Evolutionary conservation across 1,284 basidiomycete genomes (phyloP), one percentile per base, ranked within the genome.

Genomic region (Tilletia walkeri): DNA sequence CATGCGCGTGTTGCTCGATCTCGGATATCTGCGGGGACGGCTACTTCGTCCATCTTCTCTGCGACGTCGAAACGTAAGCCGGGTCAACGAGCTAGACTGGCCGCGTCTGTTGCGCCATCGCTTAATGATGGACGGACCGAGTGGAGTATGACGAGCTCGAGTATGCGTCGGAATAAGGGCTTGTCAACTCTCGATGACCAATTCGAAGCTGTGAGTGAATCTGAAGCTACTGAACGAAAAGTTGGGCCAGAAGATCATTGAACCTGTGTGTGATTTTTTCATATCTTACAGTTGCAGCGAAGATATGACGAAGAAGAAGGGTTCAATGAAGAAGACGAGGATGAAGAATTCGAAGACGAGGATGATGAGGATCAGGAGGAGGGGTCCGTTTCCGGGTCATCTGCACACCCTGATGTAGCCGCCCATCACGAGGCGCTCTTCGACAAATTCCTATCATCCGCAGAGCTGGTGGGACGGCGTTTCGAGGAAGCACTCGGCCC

Each of bases 151-250:
- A 95, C 91, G 80, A 94, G 92, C 78, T 95, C 93, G 2, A 93
- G 93, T 34, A 94, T 99, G 92, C 93, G 90, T 85, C 88, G 96
- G 53, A 99, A 94, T 79, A 89, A 94, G 77, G 90, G 93, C 0
- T 85, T 99, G 47, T 89, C 91, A 61, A 90, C 90, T 4, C 87
- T 99, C 38, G 96, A 99, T 81, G 93, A 96, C 77, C 89, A 90
- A 12, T 99, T 99, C 80, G 94, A 98, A 78, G 89, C 93, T 87
- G 94, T 93, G 76, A 76, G 88, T 80, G 6, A 53, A n/a, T 18
- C 4, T 49, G 47, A n/a, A 49, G 1, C 1, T 49, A n/a, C 47
- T 12, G 12, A 49, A 49, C 47, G n/a, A n/a, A n/a, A 49, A 30
- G 24, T 30, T 30, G 24, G 24, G 24, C 24, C 47, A 49, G 47